These are phyloP conservation scores for Tricholoma sp. DNA, from an alignment of 768 basidiomycete species.

Conservation along the genomic window DNA sequence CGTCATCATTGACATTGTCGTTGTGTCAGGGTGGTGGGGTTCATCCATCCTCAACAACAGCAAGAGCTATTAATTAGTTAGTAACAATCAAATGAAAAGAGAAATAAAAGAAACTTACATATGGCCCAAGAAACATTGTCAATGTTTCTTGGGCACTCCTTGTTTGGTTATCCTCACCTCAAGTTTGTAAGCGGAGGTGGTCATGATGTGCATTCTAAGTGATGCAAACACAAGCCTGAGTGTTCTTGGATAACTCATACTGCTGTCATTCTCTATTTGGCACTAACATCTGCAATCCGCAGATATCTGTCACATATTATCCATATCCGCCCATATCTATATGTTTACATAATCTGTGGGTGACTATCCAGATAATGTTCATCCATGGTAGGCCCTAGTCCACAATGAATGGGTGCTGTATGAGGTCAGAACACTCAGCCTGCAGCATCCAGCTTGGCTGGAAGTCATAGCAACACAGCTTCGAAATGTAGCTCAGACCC, in stretches of 20 bases:
- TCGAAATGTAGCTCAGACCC: constrained; percentile 41
- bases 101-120: not conserved
- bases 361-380: not conserved
- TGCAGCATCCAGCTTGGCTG: too few species aligned
- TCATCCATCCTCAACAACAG: not conserved
- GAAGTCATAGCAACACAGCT: too few species aligned
- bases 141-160: not conserved
- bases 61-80: not conserved
- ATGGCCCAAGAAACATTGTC: not conserved
- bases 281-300: not conserved
- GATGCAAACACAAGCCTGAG: constrained; percentile 20
- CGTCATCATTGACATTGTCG: too few species aligned
- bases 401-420: too few species aligned
- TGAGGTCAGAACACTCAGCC: too few species aligned
- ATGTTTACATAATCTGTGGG: too few species aligned
- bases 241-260: constrained; percentile 12
- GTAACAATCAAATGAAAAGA: not conserved
- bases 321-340: too few species aligned
- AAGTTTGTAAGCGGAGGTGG: not conserved
- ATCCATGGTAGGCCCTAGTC: constrained; percentile 9
- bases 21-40: not conserved
- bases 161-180: not conserved
- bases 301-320: not conserved
- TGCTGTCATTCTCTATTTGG: constrained; percentile 16
- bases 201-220: not conserved